Evolutionary conservation across 371 early-diverging fungal species (phyloP).

Genomic region (Haplosporangium sp.): DNA sequence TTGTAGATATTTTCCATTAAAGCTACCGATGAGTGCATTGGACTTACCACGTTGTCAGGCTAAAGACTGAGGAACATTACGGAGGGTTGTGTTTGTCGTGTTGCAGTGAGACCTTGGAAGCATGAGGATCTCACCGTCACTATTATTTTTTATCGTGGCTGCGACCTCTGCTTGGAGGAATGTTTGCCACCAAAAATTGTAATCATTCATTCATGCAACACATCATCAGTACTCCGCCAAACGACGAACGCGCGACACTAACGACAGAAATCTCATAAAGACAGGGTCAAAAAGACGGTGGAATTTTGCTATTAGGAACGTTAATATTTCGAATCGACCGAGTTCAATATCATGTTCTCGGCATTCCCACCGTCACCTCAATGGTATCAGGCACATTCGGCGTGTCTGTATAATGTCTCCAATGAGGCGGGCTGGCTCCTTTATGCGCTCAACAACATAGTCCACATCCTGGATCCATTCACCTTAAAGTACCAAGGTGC

Average conservation of each 20-base stretch:
- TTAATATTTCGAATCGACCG: background rate
- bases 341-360: slow-evolving; percentile 15
- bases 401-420: slow-evolving; percentile 26
- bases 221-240: too few relatives aligned
- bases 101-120: too few relatives aligned
- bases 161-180: background rate
- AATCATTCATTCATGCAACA: too few relatives aligned
- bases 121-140: too few relatives aligned
- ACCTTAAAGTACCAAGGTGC: slow-evolving; percentile 35
- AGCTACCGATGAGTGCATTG: background rate
- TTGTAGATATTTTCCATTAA: background rate
- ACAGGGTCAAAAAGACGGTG: too few relatives aligned
- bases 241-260: too few relatives aligned
- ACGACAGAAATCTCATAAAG: too few relatives aligned
- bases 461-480: slow-evolving; percentile 50
- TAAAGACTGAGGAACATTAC: background rate
- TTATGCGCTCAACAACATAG: slow-evolving; percentile 40
- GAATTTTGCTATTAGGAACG: background rate
- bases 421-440: slow-evolving; percentile 40
- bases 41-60: background rate
- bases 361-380: slow-evolving; percentile 48
- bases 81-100: background rate
- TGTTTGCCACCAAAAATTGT: background rate
- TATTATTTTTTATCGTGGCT: too few relatives aligned
- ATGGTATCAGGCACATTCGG: slow-evolving; percentile 49